Base-by-base conservation (phyloP, 306 rosid genomes). In the Cicer yamashitae region DNA sequence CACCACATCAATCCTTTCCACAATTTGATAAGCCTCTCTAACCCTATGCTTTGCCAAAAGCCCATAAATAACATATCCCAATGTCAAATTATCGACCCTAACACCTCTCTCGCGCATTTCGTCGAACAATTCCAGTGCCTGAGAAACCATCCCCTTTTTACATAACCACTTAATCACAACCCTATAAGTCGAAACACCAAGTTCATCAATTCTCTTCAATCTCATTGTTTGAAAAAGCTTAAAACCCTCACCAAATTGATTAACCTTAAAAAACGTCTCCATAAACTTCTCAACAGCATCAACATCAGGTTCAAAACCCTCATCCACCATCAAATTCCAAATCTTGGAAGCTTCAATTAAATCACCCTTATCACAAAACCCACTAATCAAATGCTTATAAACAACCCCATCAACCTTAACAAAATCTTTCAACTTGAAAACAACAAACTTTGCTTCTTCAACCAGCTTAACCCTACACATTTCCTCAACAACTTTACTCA, bases 281-380 rank as follows among this genome's bases (percentile, higher is more conserved):
- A 94, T 84, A 87, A 93, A 87, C 56, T 82, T 84, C 81, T 91
- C 96, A 10, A 82, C 87, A 15, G 85, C 85, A 11, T 68, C 86
- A 3, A 91, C 58, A 12, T 82, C 87, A 51, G 86, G 78, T 46
- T 67, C 58, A 45, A 93, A 82, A 53, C 93, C 98, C 58, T 87
- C 91, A 75, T 88, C 97, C 83, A 76, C 90, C 94, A 93, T 93
- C 77, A 86, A 80, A 67, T 93, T 93, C 96, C 98, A 91, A 43
- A 89, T 10, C 70, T 86, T 93, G 0, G 94, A 87, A 78, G 92
- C 97, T 75, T 91, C 97, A 63, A 91, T 64, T 71, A 93, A 67
- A 73, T 91, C 89, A 37, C 97, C 94, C 52, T 71, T 84, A 13
- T 87, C 89, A 51, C 97, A 93, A 14, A 76, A 94, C 34, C 96